A percentile compares a stretch with the other conserved stretches of the same genome.
phyloP scores from a whole-genome alignment of 228 moss, liverwort and hornwort genomes.

The Sphagnum magellanicum region DNA sequence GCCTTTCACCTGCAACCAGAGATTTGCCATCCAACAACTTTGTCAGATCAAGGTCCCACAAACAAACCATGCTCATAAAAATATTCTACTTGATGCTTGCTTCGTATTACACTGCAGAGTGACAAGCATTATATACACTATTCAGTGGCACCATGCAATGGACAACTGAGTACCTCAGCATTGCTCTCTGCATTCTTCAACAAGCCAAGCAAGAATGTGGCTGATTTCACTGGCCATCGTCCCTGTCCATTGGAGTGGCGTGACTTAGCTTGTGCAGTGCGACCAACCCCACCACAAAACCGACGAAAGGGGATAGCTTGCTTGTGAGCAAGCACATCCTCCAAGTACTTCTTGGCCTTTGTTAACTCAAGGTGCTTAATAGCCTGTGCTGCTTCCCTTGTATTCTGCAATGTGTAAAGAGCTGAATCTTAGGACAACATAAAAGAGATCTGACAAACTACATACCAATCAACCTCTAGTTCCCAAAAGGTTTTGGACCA shows the following conservation, averaged over 20 bases:
- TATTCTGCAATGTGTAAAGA: slow-evolving; percentile 29
- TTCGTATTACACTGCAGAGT: neutral
- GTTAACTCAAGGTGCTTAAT: slow-evolving; percentile 76
- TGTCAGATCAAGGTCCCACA: too few species aligned
- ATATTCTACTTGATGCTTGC: too few species aligned
- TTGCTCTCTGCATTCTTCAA: slow-evolving; percentile 86
- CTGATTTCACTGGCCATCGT: slow-evolving; percentile 87
- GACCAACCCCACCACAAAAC: slow-evolving; percentile 63
- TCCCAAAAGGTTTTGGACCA: too few species aligned
- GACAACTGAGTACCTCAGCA: slow-evolving; percentile 34
- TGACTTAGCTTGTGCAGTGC: slow-evolving; percentile 57
- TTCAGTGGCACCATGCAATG: neutral
- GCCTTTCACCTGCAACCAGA: slow-evolving; percentile 65
- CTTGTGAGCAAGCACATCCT: slow-evolving; percentile 78
- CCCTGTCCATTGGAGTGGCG: slow-evolving; percentile 73
- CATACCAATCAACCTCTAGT: too few species aligned
- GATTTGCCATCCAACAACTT: too few species aligned
- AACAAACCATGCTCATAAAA: too few species aligned
- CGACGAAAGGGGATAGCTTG: slow-evolving; percentile 80
- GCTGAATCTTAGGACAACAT: too few species aligned
- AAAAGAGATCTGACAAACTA: too few species aligned
- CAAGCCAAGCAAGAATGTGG: slow-evolving; percentile 65
- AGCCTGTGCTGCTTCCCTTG: slow-evolving; percentile 88
- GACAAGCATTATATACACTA: neutral
- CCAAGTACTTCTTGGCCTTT: slow-evolving; percentile 86